Evolutionary conservation across 2,329 filamentous ascomycete species (phyloP).

Genomic region (Claviceps africana): DNA sequence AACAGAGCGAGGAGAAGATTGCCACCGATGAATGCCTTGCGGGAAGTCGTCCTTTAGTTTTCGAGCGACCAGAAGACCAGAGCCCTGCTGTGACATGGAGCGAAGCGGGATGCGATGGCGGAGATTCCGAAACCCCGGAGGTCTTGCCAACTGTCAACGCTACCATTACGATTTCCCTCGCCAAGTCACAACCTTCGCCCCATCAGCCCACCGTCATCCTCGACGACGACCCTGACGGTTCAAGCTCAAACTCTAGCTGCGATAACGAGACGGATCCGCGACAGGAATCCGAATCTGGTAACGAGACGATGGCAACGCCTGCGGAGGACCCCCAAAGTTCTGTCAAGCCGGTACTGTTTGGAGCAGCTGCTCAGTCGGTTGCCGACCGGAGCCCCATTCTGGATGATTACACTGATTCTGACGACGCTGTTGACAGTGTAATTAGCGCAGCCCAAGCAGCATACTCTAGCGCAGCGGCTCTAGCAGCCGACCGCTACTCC

Average conservation of each 20-base stretch:
- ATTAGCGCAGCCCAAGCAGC: constrained; percentile 36
- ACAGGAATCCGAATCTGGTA: not conserved
- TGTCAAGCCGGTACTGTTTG: constrained; percentile 29
- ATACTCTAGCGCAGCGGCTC: constrained; percentile 50
- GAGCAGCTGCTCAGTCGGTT: constrained; percentile 36
- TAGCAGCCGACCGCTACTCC: constrained; percentile 54
- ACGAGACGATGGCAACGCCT: not conserved
- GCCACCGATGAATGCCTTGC: constrained; percentile 3
- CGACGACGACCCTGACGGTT: not conserved
- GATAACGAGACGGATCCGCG: not conserved
- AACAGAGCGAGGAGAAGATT: not conserved
- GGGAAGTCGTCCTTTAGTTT: not conserved
- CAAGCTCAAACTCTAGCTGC: not conserved
- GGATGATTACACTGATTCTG: constrained; percentile 26
- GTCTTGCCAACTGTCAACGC: not conserved
- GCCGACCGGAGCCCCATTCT: constrained; percentile 34
- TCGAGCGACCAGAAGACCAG: not conserved
- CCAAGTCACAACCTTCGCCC: not conserved
- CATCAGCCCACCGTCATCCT: not conserved
- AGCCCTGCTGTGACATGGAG: not conserved
- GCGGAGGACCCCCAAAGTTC: constrained; percentile 12
- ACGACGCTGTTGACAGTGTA: constrained; percentile 23
- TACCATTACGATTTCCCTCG: not conserved
- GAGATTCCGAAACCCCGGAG: not conserved
- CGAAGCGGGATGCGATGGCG: not conserved